phyloP scores from a whole-genome alignment of 2,329 filamentous ascomycete genomes.

The Aureobasidium sp. region DNA sequence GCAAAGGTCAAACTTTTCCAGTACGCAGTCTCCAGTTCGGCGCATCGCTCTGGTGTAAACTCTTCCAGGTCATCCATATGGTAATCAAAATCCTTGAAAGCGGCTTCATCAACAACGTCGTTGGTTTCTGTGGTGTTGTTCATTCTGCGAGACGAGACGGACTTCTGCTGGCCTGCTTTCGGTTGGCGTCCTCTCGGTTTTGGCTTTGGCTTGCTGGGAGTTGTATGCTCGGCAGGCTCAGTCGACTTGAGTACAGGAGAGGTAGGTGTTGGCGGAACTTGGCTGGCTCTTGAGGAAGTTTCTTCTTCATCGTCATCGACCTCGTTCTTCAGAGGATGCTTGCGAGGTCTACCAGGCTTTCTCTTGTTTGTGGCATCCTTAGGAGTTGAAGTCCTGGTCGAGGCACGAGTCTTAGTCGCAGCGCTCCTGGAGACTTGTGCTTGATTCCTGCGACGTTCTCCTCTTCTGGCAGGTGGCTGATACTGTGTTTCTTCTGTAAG shows the following conservation, averaged over 20 bases:
- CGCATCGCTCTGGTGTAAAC: constrained; percentile 83
- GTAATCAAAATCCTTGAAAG: constrained; percentile 88
- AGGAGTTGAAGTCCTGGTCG: constrained; percentile 12
- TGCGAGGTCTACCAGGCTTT: constrained; percentile 40
- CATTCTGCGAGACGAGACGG: constrained; percentile 78
- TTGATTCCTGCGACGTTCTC: constrained; percentile 61
- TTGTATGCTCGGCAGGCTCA: constrained; percentile 26
- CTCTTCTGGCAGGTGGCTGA: constrained; percentile 84
- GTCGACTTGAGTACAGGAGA: constrained; percentile 43
- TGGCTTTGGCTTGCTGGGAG: constrained; percentile 34
- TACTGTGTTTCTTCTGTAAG: constrained; percentile 93
- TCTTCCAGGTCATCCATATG: constrained; percentile 74
- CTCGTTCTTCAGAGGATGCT: constrained; percentile 25
- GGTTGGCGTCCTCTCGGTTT: constrained; percentile 34
- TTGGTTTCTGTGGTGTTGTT: constrained; percentile 72
- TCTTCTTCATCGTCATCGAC: background rate
- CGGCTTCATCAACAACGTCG: constrained; percentile 77
- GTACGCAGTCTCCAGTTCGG: constrained; percentile 88
- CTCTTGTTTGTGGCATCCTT: constrained; percentile 36
- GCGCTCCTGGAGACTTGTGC: constrained; percentile 36
- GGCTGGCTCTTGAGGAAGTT: constrained; percentile 4
- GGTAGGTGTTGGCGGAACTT: constrained; percentile 33
- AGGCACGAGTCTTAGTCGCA: constrained; percentile 21
- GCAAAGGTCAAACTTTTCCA: constrained; percentile 98
- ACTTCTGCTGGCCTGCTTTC: constrained; percentile 55